These are phyloP conservation scores for Rhodamnia argentea DNA, from an alignment of 345 rosid species.

Conservation along the genomic window DNA sequence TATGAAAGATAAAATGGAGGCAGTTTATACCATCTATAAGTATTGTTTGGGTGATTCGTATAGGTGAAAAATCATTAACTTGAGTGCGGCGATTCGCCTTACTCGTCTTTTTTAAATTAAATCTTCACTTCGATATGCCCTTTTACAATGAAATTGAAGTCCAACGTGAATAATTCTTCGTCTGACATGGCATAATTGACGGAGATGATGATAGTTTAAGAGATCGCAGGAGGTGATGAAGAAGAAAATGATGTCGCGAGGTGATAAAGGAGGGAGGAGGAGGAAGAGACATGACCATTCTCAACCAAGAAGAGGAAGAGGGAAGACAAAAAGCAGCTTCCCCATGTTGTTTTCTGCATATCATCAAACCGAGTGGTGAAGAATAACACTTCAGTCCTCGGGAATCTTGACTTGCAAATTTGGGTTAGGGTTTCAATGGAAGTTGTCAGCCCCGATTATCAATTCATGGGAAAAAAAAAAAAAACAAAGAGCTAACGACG, in stretches of 20 bases:
- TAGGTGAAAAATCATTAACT: neutral
- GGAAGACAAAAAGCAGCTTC: too few species aligned
- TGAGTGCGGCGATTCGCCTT: neutral
- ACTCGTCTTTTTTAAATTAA: too few species aligned
- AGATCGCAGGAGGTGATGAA: neutral
- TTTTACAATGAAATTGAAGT: neutral
- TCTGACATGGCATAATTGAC: neutral
- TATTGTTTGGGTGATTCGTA: neutral
- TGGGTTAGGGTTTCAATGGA: too few species aligned
- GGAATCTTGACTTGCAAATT: too few species aligned
- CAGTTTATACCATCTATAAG: neutral
- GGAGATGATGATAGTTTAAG: neutral
- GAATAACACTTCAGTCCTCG: too few species aligned
- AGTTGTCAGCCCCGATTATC: too few species aligned
- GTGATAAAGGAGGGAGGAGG: neutral
- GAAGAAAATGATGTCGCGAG: neutral
- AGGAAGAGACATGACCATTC: neutral
- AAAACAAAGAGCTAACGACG: too few species aligned
- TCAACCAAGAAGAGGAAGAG: neutral
- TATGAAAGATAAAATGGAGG: rapidly evolving
- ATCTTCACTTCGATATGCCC: too few species aligned
- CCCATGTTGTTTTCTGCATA: too few species aligned
- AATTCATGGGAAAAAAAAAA: too few species aligned
- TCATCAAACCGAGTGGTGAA: too few species aligned
- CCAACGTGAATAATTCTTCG: neutral